These are phyloP conservation scores for Bromus sterilis DNA, from an alignment of 176 grass and related monocot genomes.

Conservation along the genomic window DNA sequence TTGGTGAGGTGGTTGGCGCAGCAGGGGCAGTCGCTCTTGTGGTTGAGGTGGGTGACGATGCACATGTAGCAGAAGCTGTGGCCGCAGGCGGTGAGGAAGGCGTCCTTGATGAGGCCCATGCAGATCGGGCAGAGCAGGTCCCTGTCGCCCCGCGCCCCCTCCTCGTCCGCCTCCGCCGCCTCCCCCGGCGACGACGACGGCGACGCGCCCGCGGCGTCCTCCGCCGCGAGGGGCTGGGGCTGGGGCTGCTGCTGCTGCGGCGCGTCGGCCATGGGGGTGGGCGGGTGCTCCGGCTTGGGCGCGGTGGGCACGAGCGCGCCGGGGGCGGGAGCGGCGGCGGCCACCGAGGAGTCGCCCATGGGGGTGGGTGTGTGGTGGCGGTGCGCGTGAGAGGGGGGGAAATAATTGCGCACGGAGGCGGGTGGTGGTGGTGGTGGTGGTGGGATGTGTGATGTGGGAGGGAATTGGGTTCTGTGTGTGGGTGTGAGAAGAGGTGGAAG, in stretches of 20 bases:
- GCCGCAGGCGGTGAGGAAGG: constrained; percentile 88
- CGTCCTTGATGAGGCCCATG: constrained; percentile 98
- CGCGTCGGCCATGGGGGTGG: too few species aligned
- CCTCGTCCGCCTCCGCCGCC: background rate
- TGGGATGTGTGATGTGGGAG: constrained; percentile 15
- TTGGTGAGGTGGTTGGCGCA: constrained; percentile 85
- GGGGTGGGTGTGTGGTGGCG: background rate
- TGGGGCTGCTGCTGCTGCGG: too few species aligned
- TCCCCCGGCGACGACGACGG: background rate
- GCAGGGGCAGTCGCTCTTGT: constrained; percentile 94
- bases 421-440: background rate
- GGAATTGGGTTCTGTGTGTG: constrained; percentile 47
- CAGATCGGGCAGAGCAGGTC: constrained; percentile 97
- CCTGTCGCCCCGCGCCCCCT: constrained; percentile 32
- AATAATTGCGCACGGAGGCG: constrained; percentile 13
- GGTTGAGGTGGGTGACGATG: constrained; percentile 89
- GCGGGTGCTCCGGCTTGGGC: constrained; percentile 63
- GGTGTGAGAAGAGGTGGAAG: too few species aligned
- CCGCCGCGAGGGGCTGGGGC: too few species aligned
- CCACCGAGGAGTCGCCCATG: constrained; percentile 76
- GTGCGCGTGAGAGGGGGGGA: background rate
- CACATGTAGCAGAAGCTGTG: constrained; percentile 99
- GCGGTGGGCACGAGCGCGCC: constrained; percentile 86
- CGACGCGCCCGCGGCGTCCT: background rate
- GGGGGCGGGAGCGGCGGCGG: too few species aligned